phyloP scores from a whole-genome alignment of 2,329 filamentous ascomycete species.

The Penicillium sp. region DNA sequence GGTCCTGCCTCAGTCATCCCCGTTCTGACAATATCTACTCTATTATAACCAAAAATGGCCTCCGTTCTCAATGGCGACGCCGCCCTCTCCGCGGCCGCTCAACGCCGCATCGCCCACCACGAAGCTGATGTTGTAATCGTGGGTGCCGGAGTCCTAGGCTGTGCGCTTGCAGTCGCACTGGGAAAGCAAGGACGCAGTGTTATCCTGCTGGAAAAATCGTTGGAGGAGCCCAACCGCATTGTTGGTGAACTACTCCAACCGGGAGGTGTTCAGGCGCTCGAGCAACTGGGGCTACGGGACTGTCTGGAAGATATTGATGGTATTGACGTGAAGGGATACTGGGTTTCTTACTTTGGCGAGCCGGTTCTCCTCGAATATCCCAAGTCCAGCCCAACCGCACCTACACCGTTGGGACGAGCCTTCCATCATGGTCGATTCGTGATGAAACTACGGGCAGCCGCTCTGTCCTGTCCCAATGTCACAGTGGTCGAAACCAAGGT shows the following conservation, averaged over 20 bases:
- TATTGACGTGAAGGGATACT: slow-evolving; percentile 78
- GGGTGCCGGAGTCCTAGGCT: slow-evolving; percentile 86
- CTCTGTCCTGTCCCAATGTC: slow-evolving; percentile 74
- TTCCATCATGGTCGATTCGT: slow-evolving; percentile 98
- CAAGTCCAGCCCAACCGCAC: slow-evolving; percentile 48
- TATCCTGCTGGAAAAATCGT: slow-evolving; percentile 79
- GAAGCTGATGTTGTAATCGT: slow-evolving; percentile 83
- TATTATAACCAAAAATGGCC: slow-evolving; percentile 25
- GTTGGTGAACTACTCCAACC: slow-evolving; percentile 94
- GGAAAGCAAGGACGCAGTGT: slow-evolving; percentile 89
- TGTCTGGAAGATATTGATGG: slow-evolving; percentile 89
- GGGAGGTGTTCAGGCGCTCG: slow-evolving; percentile 77
- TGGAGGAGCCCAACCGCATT: slow-evolving; percentile 92
- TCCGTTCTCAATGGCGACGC: slow-evolving; percentile 25
- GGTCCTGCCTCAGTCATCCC: slow-evolving; percentile 14
- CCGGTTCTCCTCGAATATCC: slow-evolving; percentile 79
- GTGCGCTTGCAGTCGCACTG: slow-evolving; percentile 77
- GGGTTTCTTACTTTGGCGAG: slow-evolving; percentile 76
- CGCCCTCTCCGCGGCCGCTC: slow-evolving; percentile 34
- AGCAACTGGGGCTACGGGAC: slow-evolving; percentile 73
- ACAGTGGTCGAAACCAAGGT: slow-evolving; percentile 89
- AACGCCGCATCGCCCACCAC: slow-evolving; percentile 55
- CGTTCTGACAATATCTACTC: slow-evolving; percentile 14
- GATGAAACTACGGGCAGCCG: slow-evolving; percentile 72
- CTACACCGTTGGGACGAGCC: slow-evolving; percentile 67